These are phyloP conservation scores for Fusarium udum DNA, from an alignment of 2,329 filamentous ascomycete genomes.

Conservation along the genomic window DNA sequence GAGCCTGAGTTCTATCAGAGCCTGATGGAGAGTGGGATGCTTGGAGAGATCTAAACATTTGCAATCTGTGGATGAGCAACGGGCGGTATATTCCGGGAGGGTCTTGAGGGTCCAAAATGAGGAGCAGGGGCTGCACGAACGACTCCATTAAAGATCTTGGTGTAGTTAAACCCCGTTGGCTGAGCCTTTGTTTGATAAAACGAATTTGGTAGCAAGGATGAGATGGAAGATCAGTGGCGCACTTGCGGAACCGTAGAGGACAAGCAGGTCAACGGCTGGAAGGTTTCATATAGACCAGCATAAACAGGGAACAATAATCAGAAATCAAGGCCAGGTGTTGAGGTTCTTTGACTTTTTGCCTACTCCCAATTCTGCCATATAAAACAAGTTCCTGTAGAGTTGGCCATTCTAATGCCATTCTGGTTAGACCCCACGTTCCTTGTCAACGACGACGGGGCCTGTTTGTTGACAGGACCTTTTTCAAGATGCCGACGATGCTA, in stretches of 20 bases:
- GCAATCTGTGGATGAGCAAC: neutral
- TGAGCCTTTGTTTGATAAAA: constrained; percentile 28
- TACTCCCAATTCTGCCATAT: constrained; percentile 8
- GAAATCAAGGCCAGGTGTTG: constrained; percentile 22
- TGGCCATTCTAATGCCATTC: neutral
- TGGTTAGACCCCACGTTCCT: neutral
- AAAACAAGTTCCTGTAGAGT: neutral
- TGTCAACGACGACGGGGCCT: neutral
- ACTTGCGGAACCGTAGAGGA: neutral
- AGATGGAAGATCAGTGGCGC: constrained; percentile 18
- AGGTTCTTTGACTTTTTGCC: constrained; percentile 7
- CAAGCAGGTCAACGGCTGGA: constrained; percentile 4
- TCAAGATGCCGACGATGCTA: neutral
- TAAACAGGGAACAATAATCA: constrained; percentile 17
- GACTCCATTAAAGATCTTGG: constrained; percentile 13
- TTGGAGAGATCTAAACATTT: constrained; percentile 64
- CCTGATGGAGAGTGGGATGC: constrained; percentile 86
- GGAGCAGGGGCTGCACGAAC: constrained; percentile 19
- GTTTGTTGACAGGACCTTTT: neutral
- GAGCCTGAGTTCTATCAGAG: constrained; percentile 93
- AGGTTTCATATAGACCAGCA: constrained; percentile 25
- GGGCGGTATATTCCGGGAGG: constrained; percentile 3
- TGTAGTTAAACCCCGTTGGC: constrained; percentile 20
- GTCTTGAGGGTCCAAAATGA: neutral
- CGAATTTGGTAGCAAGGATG: constrained; percentile 26